Evolutionary conservation across 495 filamentous ascomycete species (phyloP).

Genomic region (Tuber calosporum): DNA sequence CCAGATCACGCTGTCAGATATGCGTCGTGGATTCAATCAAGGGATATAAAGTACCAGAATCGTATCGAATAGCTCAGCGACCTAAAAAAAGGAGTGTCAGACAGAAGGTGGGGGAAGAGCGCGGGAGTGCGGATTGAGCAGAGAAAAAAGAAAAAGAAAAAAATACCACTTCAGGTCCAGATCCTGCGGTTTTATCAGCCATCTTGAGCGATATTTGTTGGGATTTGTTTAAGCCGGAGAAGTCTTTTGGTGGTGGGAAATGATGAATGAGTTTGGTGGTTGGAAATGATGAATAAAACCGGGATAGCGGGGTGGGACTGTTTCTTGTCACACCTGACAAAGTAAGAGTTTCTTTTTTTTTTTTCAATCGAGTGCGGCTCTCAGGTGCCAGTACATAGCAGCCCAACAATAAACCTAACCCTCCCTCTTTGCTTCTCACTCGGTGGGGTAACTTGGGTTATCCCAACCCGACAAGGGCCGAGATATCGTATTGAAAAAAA

Average conservation of each 20-base stretch:
- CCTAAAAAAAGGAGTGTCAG: slow-evolving; percentile 14
- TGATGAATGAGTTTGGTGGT: background rate
- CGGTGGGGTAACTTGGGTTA: too few relatives aligned
- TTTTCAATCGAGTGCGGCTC: background rate
- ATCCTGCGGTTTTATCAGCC: slow-evolving; percentile 28
- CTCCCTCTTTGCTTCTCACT: background rate
- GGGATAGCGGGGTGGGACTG: too few relatives aligned
- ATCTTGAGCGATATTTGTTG: slow-evolving; percentile 5
- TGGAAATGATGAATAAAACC: background rate
- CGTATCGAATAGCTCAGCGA: slow-evolving; percentile 41
- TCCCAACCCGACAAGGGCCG: too few relatives aligned
- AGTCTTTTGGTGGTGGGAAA: background rate
- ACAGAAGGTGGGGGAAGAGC: too few relatives aligned
- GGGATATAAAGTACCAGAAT: slow-evolving; percentile 35
- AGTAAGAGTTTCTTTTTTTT: too few relatives aligned
- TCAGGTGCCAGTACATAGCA: background rate
- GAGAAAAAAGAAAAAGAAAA: slow-evolving; percentile 8
- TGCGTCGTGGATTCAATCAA: slow-evolving; percentile 10
- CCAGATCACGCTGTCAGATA: slow-evolving; percentile 10
- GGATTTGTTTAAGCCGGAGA: background rate
- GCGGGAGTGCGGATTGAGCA: too few relatives aligned
- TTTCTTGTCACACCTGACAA: too few relatives aligned
- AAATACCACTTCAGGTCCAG: slow-evolving; percentile 39
- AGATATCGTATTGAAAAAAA: too few relatives aligned
- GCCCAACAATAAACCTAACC: background rate